These are phyloP conservation scores for Dissoconium aciculare DNA, from an alignment of 2,329 filamentous ascomycete species.

Conservation along the genomic window DNA sequence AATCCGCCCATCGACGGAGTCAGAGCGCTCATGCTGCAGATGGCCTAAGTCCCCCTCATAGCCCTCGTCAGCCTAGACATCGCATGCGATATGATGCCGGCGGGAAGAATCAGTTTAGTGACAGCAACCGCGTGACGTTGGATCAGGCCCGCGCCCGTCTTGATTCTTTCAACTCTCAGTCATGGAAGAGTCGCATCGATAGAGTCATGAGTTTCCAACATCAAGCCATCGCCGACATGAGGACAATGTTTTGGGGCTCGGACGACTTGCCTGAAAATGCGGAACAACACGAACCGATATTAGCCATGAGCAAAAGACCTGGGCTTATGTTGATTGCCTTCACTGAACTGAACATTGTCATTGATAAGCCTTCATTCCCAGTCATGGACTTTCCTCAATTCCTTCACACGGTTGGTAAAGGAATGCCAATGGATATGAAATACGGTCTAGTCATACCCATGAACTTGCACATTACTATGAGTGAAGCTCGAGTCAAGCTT, in stretches of 20 bases:
- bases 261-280: conserved; percentile 69
- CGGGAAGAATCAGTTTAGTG: conserved; percentile 55
- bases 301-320: conserved; percentile 72
- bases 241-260: conserved; percentile 64
- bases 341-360: conserved; percentile 65
- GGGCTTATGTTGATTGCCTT: conserved; percentile 67
- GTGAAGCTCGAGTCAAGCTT: conserved; percentile 71
- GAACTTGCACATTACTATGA: conserved; percentile 77
- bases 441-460: conserved; percentile 84
- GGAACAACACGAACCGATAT: conserved; percentile 68
- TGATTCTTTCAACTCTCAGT: conserved; percentile 67
- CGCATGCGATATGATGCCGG: conserved; percentile 64
- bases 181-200: conserved; percentile 87
- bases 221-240: conserved; percentile 61
- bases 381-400: conserved; percentile 69
- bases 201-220: conserved; percentile 54
- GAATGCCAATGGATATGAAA: conserved; percentile 80
- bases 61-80: conserved; percentile 18
- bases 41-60: conserved; percentile 15
- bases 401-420: conserved; percentile 82
- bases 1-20: conserved; percentile 23
- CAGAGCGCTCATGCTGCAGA: conserved; percentile 21
- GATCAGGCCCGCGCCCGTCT: conserved; percentile 63
- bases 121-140: conserved; percentile 55
- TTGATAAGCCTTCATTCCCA: conserved; percentile 90